These are phyloP conservation scores for Russula vinacea DNA, from an alignment of 768 basidiomycete genomes.

Conservation along the genomic window DNA sequence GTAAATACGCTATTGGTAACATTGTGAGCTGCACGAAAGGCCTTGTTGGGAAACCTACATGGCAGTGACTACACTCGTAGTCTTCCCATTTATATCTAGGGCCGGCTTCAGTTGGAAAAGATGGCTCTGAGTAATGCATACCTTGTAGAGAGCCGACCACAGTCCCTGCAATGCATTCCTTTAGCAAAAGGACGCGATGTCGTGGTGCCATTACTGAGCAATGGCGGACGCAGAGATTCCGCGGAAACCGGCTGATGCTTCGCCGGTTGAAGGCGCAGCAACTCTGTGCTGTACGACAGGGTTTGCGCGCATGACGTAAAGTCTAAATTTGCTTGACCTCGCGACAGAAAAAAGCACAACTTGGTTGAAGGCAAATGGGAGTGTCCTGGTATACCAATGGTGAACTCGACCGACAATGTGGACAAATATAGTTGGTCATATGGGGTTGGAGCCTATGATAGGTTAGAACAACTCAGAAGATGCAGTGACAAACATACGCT, in stretches of 20 bases:
- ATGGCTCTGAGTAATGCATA: constrained; percentile 35
- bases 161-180: constrained; percentile 65
- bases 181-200: constrained; percentile 57
- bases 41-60: constrained; percentile 39
- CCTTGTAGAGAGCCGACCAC: constrained; percentile 76
- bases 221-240: constrained; percentile 40
- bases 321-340: constrained; percentile 42
- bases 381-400: constrained; percentile 52
- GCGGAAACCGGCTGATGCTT: constrained; percentile 27
- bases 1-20: constrained; percentile 17
- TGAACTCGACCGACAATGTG: constrained; percentile 44
- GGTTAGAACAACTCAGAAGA: constrained; percentile 8
- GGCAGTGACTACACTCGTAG: constrained; percentile 66
- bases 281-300: constrained; percentile 29
- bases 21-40: not conserved
- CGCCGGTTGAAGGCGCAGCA: constrained; percentile 31
- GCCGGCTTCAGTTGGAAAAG: constrained; percentile 13
- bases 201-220: constrained; percentile 37
- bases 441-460: not conserved
- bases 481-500: constrained; percentile 3
- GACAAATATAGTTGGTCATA: constrained; percentile 37
- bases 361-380: constrained; percentile 64
- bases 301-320: constrained; percentile 44
- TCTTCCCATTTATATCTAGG: constrained; percentile 70
- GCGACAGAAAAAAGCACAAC: constrained; percentile 54